Conservation (phyloP, 169 alveolate species). For the Cryptosporidium sp. region DNA sequence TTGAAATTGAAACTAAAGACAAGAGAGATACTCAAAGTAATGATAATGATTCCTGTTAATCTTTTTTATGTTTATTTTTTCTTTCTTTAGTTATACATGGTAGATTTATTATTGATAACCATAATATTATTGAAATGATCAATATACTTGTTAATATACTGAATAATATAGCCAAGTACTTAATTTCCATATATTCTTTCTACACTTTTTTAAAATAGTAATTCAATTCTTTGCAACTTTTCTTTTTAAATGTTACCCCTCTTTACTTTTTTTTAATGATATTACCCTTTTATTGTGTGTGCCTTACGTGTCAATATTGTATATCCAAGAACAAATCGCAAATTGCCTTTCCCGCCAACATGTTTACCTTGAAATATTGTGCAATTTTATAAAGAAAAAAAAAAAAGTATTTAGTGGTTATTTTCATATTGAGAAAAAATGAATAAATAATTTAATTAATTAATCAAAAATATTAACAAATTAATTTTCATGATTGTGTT, state of each 20-base stretch:
- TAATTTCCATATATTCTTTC: not conserved
- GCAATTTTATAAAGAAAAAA: not conserved
- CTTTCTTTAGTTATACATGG: slow-evolving; percentile 48
- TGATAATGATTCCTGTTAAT: not conserved
- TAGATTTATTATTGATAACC: slow-evolving; percentile 36
- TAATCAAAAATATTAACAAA: not conserved
- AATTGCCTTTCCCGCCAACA: too few species aligned
- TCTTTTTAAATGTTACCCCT: too few species aligned
- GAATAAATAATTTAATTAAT: too few species aligned
- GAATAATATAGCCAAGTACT: slow-evolving; percentile 12
- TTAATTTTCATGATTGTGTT: not conserved
- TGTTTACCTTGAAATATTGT: too few species aligned
- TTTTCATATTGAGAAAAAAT: too few species aligned
- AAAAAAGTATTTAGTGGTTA: too few species aligned
- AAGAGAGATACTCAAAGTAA: not conserved
- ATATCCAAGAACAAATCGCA: too few species aligned
- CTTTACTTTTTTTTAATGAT: too few species aligned
- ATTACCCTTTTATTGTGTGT: too few species aligned
- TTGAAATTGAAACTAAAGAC: not conserved
- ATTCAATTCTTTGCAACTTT: too few species aligned
- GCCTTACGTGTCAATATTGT: too few species aligned
- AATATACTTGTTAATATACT: not conserved
- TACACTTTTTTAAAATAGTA: not conserved
- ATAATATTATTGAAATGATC: not conserved
- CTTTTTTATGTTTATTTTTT: not conserved